Evolutionary conservation across 2,329 filamentous ascomycete genomes (phyloP).

Genomic region (Exophiala phaeomuriformis): DNA sequence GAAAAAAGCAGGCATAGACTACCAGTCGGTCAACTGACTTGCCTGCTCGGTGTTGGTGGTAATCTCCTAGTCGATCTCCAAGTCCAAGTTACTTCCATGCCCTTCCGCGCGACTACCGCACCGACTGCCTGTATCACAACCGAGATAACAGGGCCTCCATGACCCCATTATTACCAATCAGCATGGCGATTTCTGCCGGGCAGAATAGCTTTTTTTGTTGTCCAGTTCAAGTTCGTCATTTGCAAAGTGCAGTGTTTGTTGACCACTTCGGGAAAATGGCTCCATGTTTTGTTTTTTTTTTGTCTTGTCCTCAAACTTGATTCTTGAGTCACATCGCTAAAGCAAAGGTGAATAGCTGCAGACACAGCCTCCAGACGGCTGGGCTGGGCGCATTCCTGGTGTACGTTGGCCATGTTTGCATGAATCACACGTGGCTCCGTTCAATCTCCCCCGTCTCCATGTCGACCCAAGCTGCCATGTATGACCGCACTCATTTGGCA

Average conservation of each 20-base stretch:
- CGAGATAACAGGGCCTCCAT: not conserved
- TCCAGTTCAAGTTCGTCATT: not conserved
- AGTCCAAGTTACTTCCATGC: not conserved
- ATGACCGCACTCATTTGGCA: constrained; percentile 63
- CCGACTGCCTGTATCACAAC: not conserved
- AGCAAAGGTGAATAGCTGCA: no score
- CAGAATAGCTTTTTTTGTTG: constrained; percentile 1
- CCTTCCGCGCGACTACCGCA: not conserved
- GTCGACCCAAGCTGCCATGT: not conserved
- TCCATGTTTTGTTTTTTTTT: not conserved
- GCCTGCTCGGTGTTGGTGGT: no score
- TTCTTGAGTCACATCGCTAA: not conserved
- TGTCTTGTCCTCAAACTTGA: no score
- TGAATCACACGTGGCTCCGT: not conserved
- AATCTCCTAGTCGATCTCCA: no score
- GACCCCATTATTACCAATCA: constrained; percentile 2
- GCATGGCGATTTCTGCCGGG: constrained; percentile 13
- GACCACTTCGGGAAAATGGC: constrained; percentile 9
- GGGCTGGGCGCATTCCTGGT: no score
- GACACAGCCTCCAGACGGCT: no score
- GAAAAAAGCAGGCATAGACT: no score
- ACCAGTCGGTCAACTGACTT: no score
- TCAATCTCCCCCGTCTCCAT: not conserved
- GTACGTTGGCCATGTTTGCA: not conserved
- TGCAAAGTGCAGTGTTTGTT: constrained; percentile 3